A percentile compares a stretch with the other conserved stretches of the same genome.
These are phyloP conservation scores for Lagenidium giganteum DNA, from an alignment of 352 stramenopile genomes.

Conservation along the genomic window DNA sequence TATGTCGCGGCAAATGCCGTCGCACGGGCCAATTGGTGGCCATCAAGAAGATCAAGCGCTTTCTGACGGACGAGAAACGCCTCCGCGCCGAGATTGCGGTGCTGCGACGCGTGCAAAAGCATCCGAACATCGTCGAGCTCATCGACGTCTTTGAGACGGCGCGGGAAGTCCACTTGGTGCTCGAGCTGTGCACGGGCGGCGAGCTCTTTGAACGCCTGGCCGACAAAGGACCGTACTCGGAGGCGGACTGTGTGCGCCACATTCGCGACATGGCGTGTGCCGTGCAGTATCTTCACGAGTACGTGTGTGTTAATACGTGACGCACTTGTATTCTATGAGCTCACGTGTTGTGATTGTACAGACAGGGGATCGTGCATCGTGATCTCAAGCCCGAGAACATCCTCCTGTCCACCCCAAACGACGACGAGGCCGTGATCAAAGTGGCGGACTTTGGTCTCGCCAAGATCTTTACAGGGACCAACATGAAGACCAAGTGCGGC, in stretches of 20 bases:
- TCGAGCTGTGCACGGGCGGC: constrained; percentile 76
- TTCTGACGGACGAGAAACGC: constrained; percentile 66
- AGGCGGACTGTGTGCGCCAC: constrained; percentile 75
- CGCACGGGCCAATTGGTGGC: constrained; percentile 48
- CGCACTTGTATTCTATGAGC: too few species aligned
- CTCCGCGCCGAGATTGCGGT: constrained; percentile 60
- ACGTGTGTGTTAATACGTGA: constrained; percentile 15
- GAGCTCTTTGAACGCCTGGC: constrained; percentile 81
- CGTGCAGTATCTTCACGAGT: constrained; percentile 71
- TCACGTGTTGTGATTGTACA: constrained; percentile 18
- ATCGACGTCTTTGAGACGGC: constrained; percentile 80
- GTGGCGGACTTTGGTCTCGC: constrained; percentile 84
- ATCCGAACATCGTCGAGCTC: constrained; percentile 76
- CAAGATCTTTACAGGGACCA: constrained; percentile 69
- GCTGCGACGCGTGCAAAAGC: constrained; percentile 44
- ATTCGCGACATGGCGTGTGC: constrained; percentile 60
- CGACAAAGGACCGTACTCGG: constrained; percentile 76
- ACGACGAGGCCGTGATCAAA: constrained; percentile 59
- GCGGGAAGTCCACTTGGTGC: constrained; percentile 69
- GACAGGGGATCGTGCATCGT: constrained; percentile 72
- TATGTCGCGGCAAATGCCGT: constrained; percentile 48
- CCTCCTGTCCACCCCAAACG: constrained; percentile 55
- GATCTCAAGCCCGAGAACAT: constrained; percentile 87
- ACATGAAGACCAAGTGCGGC: constrained; percentile 76
- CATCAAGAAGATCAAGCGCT: constrained; percentile 83